These are phyloP conservation scores for Nannochloropsis gaditana DNA, from an alignment of 108 stramenopile genomes.

Conservation along the genomic window DNA sequence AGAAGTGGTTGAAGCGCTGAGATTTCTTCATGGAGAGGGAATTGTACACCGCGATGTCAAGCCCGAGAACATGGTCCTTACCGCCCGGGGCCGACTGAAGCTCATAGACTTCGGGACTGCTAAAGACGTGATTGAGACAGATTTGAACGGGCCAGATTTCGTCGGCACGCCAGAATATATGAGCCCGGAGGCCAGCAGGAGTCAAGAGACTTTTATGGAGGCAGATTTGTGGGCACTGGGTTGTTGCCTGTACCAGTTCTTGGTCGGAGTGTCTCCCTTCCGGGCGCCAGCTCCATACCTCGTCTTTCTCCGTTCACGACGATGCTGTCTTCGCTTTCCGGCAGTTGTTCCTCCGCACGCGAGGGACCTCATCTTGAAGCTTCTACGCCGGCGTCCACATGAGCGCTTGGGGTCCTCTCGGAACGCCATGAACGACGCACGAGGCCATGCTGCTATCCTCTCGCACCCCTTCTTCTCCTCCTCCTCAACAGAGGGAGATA, in stretches of 20 bases:
- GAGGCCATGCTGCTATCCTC: not conserved
- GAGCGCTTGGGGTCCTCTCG: constrained; percentile 28
- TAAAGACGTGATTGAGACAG: constrained; percentile 81
- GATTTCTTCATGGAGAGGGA: constrained; percentile 75
- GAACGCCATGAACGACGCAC: not conserved
- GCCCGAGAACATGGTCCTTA: constrained; percentile 83
- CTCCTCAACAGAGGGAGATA: not conserved
- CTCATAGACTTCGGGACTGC: constrained; percentile 96
- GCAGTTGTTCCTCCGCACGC: constrained; percentile 30
- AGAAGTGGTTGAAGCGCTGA: constrained; percentile 76
- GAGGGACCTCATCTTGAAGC: constrained; percentile 32
- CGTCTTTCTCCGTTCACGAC: not conserved
- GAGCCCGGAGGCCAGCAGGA: constrained; percentile 85
- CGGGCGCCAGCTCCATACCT: constrained; percentile 52
- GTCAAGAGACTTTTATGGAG: constrained; percentile 46
- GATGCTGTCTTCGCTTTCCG: constrained; percentile 14
- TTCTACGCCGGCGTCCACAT: constrained; percentile 28
- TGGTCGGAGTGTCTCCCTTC: constrained; percentile 47
- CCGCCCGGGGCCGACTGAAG: constrained; percentile 70
- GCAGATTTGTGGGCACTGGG: constrained; percentile 54
- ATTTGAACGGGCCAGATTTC: constrained; percentile 96
- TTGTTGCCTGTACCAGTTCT: constrained; percentile 47
- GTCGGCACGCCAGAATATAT: constrained; percentile 99
- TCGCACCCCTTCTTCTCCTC: not conserved
- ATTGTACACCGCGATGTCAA: constrained; percentile 96